Conservation (phyloP, 2,329 filamentous ascomycete species). For the Zopfia rhizophila region DNA sequence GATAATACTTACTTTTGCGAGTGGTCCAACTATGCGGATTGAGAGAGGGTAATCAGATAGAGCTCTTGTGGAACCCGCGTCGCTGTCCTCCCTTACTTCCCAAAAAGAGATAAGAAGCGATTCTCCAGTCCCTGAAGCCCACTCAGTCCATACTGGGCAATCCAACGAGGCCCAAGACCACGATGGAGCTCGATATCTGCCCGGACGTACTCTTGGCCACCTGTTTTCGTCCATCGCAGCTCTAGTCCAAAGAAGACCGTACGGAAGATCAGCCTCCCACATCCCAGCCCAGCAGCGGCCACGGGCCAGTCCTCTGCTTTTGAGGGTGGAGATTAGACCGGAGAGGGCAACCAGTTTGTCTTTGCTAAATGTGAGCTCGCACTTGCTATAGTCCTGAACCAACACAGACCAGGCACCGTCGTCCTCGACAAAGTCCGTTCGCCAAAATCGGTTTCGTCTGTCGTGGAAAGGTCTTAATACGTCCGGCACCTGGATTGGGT, state of each 20-base stretch:
- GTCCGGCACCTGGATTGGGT: constrained; percentile 2
- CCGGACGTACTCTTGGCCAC: constrained; percentile 1
- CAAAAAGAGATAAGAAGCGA: too few relatives aligned
- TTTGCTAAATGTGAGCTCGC: constrained; percentile 11
- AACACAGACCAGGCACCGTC: constrained; percentile 10
- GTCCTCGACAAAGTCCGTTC: constrained; percentile 9
- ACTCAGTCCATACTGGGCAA: too few relatives aligned
- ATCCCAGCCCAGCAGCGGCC: constrained; percentile 10
- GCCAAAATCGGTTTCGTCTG: constrained; percentile 15
- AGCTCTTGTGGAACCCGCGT: too few relatives aligned
- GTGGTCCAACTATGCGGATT: too few relatives aligned
- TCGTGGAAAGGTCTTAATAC: constrained; percentile 9
- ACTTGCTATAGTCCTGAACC: constrained; percentile 10
- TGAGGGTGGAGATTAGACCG: constrained; percentile 6
- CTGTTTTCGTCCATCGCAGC: constrained; percentile 5
- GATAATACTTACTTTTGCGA: too few relatives aligned
- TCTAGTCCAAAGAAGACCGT: constrained; percentile 12
- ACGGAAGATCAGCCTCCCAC: constrained; percentile 16
- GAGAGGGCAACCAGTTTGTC: constrained; percentile 12
- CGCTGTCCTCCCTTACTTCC: too few relatives aligned
- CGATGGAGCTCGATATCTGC: constrained; percentile 1
- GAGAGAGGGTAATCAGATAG: too few relatives aligned
- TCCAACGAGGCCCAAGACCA: constrained; percentile 7
- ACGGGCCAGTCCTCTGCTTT: neutral
- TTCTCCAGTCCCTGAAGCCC: too few relatives aligned